Base-by-base conservation (phyloP, 163 green algal genomes). In the Coccomyxa subellipsoidea region DNA sequence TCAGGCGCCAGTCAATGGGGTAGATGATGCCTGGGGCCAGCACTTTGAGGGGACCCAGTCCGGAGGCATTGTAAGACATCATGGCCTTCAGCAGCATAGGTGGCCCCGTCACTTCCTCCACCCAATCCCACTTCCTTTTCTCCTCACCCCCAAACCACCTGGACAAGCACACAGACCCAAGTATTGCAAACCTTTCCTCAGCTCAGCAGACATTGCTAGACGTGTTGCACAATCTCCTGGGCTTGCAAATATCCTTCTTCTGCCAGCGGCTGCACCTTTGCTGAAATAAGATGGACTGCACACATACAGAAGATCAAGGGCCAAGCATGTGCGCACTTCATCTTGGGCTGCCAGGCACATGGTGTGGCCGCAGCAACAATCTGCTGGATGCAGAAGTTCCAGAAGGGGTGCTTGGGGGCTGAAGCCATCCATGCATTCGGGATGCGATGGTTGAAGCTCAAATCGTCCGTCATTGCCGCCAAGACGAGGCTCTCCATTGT, bases 391-490 rank as follows among this genome's bases (percentile, higher is more conserved):
- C 81, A 84, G 54, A 80, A 84, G 34, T 78, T 71, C 82, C 82
- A 85, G 38, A 85, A 85, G 1, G 31, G 36, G 36, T 85, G 82
- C 9, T 47, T 69, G 7, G 77, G 77, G 18, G 69, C 27, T 27
- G 82, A 85, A 12, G 82, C 82, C 82, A 85, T 82, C 66, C 80
- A 85, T 3, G 82, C 82, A 77, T 85, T 82, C 4, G 78, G 78
- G 25, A 82, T 77, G 4, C 35, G 9, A 34, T 54, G 73, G 10
- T 83, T 69, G 53, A 53, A 79, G 2, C 32, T 39, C 32, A 10
- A 38, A 21, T 83, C 79, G 12, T 66, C 73, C 0, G 66, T 78
- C 81, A 84, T 81, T 29, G 71, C 70, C 10, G 81, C 81, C 32
- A 84, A 72, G 32, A 81, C 47, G 15, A 84, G 32, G 12, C 35